Evolutionary conservation across 2,329 filamentous ascomycete genomes (phyloP), one percentile per base, ranked within the genome.

Genomic region (Penicillium sp.): DNA sequence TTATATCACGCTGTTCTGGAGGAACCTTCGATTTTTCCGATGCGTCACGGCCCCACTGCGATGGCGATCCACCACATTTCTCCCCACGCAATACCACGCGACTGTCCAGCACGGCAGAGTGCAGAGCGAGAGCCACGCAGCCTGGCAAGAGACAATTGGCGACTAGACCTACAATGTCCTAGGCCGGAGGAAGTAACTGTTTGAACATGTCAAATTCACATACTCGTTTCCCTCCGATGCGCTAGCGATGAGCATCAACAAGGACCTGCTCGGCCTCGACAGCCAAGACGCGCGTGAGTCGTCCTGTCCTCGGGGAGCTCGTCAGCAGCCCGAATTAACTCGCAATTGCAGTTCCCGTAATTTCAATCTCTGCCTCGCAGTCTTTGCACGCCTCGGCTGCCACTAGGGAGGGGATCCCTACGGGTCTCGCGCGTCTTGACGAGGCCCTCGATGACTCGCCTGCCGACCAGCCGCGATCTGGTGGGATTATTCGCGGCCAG

Each of bases 401-500:
- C 5, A 43, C 57, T 34, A 37, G 62, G 20, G 57, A 64, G 25
- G 58, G 68, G 4, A 66, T 77, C 17, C 62, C 69, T 5, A 85
- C 82, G 10, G 82, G 83, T 20, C 70, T 86, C 14, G 38, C 69
- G 42, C 76, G 76, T 55, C 78, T 86, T 42, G 81, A 86, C 69
- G 73, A 71, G 58, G 71, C 70, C 8, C 47, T 64, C 11, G 66
- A 70, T 52, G 63, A 62, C 31, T 11, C 63, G 3, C 54, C 63
- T 5, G 62, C 20, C 22, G 58, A 42, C 41, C 53, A 12, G 35
- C 34, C 20, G 39, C 57, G 41, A 11, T 55, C 55, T 37, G 65
- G 64, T 28, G 92, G 92, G 4, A 81, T 96, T 50, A 84, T 84
- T 61, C 86, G 88, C 58, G 91, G 92, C 14, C 90, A 92, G 73